Conservation (phyloP, 768 basidiomycete species). For the Serendipita sp. region DNA sequence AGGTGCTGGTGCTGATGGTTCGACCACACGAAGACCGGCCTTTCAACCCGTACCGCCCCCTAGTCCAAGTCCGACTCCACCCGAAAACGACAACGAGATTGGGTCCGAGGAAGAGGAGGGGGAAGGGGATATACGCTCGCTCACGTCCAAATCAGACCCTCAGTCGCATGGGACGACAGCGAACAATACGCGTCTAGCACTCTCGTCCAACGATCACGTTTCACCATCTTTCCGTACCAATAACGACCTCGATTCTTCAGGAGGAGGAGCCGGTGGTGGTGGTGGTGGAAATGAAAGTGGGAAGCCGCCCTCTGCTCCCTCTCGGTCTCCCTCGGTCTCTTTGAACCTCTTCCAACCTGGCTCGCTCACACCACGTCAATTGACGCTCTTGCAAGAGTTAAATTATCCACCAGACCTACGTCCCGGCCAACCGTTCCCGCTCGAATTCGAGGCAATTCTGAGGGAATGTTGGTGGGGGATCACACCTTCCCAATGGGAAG, state of each 20-base stretch:
- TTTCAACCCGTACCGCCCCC: not conserved
- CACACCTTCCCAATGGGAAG: not conserved
- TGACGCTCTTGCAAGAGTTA: not conserved
- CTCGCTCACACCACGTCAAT: not conserved
- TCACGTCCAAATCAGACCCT: not conserved
- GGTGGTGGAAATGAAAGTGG: too few relatives aligned
- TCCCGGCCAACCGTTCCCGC: constrained; percentile 69
- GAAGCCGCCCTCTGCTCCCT: not conserved
- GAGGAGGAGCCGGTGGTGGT: too few relatives aligned
- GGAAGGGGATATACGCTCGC: not conserved
- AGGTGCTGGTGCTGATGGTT: too few relatives aligned
- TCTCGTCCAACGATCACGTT: too few relatives aligned
- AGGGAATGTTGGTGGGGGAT: not conserved
- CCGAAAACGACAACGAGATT: not conserved
- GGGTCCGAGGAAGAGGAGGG: not conserved
- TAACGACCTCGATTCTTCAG: too few relatives aligned
- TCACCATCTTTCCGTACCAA: too few relatives aligned
- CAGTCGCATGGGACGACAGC: not conserved
- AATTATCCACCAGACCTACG: constrained; percentile 52
- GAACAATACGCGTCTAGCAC: too few relatives aligned
- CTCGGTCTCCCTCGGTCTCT: not conserved
- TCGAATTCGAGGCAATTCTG: constrained; percentile 20
- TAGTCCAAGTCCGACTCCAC: not conserved
- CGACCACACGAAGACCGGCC: not conserved
- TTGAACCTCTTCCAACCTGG: not conserved